Percentiles rank a stretch among this genome's conserved stretches.
Evolutionary conservation across 2,329 filamentous ascomycete genomes (phyloP).

Genomic region (Trichoderma sp.): DNA sequence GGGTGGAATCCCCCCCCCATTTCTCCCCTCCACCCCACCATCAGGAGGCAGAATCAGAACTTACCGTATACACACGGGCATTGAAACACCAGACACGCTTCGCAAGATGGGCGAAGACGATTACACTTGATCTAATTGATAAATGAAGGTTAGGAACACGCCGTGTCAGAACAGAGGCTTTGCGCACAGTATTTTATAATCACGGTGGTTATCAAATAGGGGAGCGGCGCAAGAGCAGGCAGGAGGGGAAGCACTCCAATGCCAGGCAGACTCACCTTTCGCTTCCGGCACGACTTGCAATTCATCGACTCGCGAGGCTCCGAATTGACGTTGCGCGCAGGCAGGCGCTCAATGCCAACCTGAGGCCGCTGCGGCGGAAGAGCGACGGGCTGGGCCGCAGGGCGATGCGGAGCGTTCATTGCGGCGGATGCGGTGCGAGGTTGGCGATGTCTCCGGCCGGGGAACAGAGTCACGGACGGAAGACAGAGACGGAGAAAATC

Average conservation of each 20-base stretch:
- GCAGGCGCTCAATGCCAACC: conserved; percentile 78
- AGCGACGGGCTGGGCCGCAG: conserved; percentile 45
- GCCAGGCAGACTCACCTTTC: conserved; percentile 66
- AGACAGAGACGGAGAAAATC: neutral
- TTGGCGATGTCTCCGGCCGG: neutral
- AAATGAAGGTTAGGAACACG: neutral
- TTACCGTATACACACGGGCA: conserved; percentile 86
- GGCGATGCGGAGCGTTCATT: conserved; percentile 25
- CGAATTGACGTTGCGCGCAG: conserved; percentile 67
- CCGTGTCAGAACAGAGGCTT: neutral
- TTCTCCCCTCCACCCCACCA: neutral
- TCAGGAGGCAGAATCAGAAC: conserved; percentile 30
- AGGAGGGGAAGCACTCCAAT: neutral
- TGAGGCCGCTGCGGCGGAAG: conserved; percentile 75
- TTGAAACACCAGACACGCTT: conserved; percentile 87
- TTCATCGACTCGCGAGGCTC: conserved; percentile 91
- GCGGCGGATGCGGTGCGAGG: neutral
- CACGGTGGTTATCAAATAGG: conserved; percentile 13
- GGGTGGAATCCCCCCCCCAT: neutral
- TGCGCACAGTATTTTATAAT: neutral
- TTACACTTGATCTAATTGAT: conserved; percentile 82
- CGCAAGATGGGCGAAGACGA: conserved; percentile 77
- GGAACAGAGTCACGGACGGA: neutral
- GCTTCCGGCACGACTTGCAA: conserved; percentile 89
- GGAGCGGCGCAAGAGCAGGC: neutral